Evolutionary conservation across 192 early-diverging fungal genomes (phyloP).

Genomic region (Backusella parvicylindrica): DNA sequence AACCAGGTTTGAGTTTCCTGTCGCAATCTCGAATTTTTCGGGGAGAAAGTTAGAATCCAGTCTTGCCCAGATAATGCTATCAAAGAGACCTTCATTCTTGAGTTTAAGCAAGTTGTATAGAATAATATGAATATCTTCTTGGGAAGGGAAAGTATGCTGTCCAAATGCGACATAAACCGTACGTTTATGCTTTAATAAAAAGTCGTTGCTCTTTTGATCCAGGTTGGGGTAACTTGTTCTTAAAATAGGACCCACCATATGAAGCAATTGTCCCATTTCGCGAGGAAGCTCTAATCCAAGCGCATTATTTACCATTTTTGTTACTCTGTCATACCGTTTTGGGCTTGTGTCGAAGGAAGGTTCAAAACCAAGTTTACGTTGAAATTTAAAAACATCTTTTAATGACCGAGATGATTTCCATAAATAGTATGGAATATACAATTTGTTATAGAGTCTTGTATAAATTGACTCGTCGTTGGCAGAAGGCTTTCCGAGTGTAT

Average conservation of each 20-base stretch:
- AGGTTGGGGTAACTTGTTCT: constrained; percentile 18
- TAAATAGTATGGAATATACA: not conserved
- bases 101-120: constrained; percentile 13
- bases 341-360: not conserved
- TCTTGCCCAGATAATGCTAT: constrained; percentile 34
- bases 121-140: constrained; percentile 9
- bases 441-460: not conserved
- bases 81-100: constrained; percentile 14
- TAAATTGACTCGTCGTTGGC: not conserved
- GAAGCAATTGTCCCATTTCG: constrained; percentile 9
- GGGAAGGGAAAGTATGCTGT: constrained; percentile 2
- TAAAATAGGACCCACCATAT: constrained; percentile 34
- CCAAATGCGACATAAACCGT: constrained; percentile 36
- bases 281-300: constrained; percentile 22
- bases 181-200: constrained; percentile 18
- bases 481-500: not conserved
- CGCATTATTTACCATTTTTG: constrained; percentile 24
- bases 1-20: not conserved
- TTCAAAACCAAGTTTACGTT: not conserved
- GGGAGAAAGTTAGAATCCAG: not conserved
- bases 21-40: not conserved
- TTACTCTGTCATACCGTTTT: not conserved
- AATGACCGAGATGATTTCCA: not conserved
- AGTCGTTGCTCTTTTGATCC: not conserved
- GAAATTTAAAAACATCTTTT: not conserved